Percentiles rank a stretch among this genome's conserved stretches.
These are phyloP conservation scores for Chaetomium globosum DNA, from an alignment of 2,329 filamentous ascomycete genomes.

Conservation along the genomic window DNA sequence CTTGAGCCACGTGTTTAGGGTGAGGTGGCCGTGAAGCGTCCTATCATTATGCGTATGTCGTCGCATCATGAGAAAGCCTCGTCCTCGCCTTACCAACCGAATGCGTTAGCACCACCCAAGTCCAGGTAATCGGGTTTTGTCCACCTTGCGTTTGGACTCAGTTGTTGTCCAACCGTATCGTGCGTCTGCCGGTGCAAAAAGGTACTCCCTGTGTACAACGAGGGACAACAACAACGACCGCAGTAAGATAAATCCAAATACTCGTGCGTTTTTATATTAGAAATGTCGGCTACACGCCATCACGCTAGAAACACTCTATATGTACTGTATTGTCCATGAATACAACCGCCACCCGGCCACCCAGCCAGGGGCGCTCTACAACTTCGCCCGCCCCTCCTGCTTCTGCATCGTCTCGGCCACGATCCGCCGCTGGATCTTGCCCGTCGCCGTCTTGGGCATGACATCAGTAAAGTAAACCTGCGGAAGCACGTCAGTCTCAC, in stretches of 20 bases:
- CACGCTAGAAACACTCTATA: background rate
- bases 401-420: slow-evolving; percentile 85
- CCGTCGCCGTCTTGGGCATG: slow-evolving; percentile 91
- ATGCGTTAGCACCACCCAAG: background rate
- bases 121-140: background rate
- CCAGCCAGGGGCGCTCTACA: slow-evolving; percentile 44
- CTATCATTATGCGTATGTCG: background rate
- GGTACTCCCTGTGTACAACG: background rate
- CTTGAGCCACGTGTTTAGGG: slow-evolving; percentile 8
- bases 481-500: slow-evolving; percentile 5
- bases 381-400: slow-evolving; percentile 61
- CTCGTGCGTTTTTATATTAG: background rate
- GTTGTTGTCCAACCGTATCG: background rate
- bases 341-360: background rate
- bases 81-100: background rate
- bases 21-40: background rate
- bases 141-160: background rate
- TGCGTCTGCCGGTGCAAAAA: background rate
- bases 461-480: slow-evolving; percentile 74
- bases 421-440: slow-evolving; percentile 82
- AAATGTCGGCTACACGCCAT: background rate
- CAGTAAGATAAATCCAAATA: background rate
- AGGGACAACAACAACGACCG: background rate
- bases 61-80: background rate
- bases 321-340: background rate